A percentile compares a stretch with the other conserved stretches of the same genome.
Conservation (phyloP, 208 protist species). For the Spongospora subterranea region DNA sequence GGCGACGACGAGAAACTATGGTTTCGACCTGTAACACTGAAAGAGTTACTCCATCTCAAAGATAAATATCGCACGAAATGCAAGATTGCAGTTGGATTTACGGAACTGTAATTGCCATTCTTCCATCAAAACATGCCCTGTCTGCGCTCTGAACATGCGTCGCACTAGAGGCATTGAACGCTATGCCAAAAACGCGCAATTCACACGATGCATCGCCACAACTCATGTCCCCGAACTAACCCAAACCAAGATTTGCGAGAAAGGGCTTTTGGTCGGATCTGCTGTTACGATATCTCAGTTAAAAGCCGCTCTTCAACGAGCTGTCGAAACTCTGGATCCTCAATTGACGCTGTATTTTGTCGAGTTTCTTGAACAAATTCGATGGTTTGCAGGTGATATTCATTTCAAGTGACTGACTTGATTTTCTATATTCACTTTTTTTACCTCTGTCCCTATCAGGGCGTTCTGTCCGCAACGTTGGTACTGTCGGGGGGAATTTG, state of each 20-base stretch:
- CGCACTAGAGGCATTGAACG: conserved; percentile 34
- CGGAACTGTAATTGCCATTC: conserved; percentile 11
- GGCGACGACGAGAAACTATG: conserved; percentile 1
- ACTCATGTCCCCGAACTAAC: neutral
- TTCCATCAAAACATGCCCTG: neutral
- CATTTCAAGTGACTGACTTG: neutral
- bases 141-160: neutral
- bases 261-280: neutral
- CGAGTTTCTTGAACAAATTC: conserved; percentile 33
- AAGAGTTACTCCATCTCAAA: conserved; percentile 35
- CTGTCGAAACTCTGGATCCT: neutral
- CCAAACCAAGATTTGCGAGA: neutral
- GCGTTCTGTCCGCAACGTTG: conserved; percentile 23
- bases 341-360: neutral
- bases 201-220: neutral
- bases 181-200: neutral
- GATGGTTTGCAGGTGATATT: conserved; percentile 22
- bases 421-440: neutral
- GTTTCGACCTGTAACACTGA: conserved; percentile 18
- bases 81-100: conserved; percentile 20
- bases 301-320: neutral
- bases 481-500: conserved; percentile 5
- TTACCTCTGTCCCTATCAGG: neutral
- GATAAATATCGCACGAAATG: neutral
- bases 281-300: neutral